Evolutionary conservation across 2,329 filamentous ascomycete genomes (phyloP).

Genomic region (Penicillium thymicola): DNA sequence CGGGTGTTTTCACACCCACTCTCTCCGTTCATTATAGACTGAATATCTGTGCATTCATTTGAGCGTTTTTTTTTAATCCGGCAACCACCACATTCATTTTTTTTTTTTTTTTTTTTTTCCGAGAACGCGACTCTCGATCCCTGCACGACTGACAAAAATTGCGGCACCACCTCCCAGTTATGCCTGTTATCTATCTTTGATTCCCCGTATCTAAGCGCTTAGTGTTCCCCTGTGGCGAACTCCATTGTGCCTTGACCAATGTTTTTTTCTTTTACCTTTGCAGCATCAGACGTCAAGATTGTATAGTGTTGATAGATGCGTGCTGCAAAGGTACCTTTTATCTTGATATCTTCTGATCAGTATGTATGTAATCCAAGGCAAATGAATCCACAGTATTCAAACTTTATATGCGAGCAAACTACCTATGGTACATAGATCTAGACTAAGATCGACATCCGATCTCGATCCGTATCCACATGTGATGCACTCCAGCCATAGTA

Average conservation of each 20-base stretch:
- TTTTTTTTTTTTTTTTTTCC: constrained; percentile 2
- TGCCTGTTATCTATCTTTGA: constrained; percentile 15
- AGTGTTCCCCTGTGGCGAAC: neutral
- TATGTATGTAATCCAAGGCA: constrained; percentile 29
- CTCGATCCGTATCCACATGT: too few relatives aligned
- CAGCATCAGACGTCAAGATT: constrained; percentile 3
- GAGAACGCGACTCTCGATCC: constrained; percentile 12
- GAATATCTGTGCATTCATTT: constrained; percentile 18
- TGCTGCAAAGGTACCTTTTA: constrained; percentile 8
- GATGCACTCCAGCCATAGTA: too few relatives aligned
- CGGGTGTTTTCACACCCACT: constrained; percentile 9
- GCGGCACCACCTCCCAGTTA: constrained; percentile 2
- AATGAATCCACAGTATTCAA: constrained; percentile 4
- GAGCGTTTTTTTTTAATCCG: neutral
- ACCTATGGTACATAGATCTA: neutral
- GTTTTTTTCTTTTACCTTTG: constrained; percentile 3
- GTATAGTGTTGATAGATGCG: constrained; percentile 3
- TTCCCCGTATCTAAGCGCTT: constrained; percentile 20
- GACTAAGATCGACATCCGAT: neutral
- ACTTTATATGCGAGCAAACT: neutral
- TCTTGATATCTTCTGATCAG: constrained; percentile 8
- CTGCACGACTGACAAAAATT: constrained; percentile 12
- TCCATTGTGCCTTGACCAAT: constrained; percentile 10
- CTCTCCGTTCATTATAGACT: constrained; percentile 16
- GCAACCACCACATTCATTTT: constrained; percentile 22